A percentile compares a stretch with the other conserved stretches of the same genome.
Conservation (phyloP, 2,329 filamentous ascomycete species). For the Leptosphaerulina australis region DNA sequence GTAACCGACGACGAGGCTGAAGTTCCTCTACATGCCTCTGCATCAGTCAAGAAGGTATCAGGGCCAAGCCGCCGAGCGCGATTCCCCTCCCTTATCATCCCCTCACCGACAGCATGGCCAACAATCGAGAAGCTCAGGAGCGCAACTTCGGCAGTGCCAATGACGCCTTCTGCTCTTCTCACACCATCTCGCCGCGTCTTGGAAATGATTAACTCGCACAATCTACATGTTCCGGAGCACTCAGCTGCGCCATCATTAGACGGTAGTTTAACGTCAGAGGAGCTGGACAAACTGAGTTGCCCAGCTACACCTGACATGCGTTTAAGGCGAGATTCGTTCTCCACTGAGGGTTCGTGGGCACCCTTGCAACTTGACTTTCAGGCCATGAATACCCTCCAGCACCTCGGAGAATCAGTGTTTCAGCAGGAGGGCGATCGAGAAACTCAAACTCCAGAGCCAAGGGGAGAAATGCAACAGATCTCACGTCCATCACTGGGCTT, state of each 20-base stretch:
- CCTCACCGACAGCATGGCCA: constrained; percentile 62
- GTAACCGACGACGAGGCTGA: constrained; percentile 76
- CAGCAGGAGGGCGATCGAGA: constrained; percentile 30
- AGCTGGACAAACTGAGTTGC: constrained; percentile 80
- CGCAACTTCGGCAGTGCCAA: constrained; percentile 61
- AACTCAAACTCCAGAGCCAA: constrained; percentile 50
- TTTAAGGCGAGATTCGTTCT: constrained; percentile 50
- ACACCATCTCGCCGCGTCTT: constrained; percentile 78
- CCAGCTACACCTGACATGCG: constrained; percentile 75
- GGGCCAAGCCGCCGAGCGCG: constrained; percentile 51
- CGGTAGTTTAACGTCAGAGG: constrained; percentile 86
- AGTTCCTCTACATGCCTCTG: constrained; percentile 58
- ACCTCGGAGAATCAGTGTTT: constrained; percentile 58
- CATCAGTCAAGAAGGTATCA: constrained; percentile 55
- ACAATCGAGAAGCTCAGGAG: constrained; percentile 61
- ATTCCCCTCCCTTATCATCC: constrained; percentile 66
- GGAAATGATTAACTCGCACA: constrained; percentile 67
- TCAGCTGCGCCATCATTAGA: constrained; percentile 88
- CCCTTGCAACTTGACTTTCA: constrained; percentile 71
- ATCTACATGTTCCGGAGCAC: constrained; percentile 70
- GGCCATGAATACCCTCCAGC: constrained; percentile 79
- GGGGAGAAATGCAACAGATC: constrained; percentile 68
- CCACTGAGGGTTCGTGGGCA: constrained; percentile 67
- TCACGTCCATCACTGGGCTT: constrained; percentile 55
- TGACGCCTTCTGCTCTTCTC: constrained; percentile 60